Evolutionary conservation across 2,329 filamentous ascomycete species (phyloP).

Genomic region (Coniochaeta ligniaria): DNA sequence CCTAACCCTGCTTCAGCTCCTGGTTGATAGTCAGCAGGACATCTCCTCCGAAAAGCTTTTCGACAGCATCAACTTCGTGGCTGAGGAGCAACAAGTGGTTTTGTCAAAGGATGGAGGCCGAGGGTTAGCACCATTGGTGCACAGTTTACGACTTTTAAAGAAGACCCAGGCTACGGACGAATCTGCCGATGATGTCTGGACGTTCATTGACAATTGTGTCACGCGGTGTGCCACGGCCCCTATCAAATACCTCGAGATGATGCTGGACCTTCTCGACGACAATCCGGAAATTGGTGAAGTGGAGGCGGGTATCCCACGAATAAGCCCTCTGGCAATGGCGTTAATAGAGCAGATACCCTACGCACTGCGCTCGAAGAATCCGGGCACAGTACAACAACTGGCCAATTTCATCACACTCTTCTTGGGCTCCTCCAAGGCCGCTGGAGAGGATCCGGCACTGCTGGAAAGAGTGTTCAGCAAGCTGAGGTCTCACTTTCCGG

Average conservation of each 20-base stretch:
- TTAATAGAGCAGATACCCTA: conserved; percentile 69
- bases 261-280: conserved; percentile 41
- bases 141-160: conserved; percentile 25
- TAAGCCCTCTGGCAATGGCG: conserved; percentile 61
- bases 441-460: conserved; percentile 39
- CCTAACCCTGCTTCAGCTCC: conserved; percentile 58
- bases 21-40: conserved; percentile 38
- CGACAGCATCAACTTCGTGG: conserved; percentile 51
- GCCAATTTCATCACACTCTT: conserved; percentile 52
- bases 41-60: conserved; percentile 44
- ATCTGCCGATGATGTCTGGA: conserved; percentile 37
- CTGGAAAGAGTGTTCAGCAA: conserved; percentile 36
- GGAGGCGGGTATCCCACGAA: conserved; percentile 20
- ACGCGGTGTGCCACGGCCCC: conserved; percentile 67
- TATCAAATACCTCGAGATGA: conserved; percentile 73
- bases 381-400: conserved; percentile 22
- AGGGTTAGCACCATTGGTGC: conserved; percentile 40
- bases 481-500: conserved; percentile 27
- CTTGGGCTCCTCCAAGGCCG: conserved; percentile 45
- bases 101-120: conserved; percentile 21
- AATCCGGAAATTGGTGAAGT: conserved; percentile 15
- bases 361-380: conserved; percentile 24
- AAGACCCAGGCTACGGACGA: conserved; percentile 11
- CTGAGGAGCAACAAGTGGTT: conserved; percentile 56
- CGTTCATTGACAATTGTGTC: conserved; percentile 77